Evolutionary conservation across 2,329 filamentous ascomycete species (phyloP).

Genomic region (Chrysoporthe cubensis): DNA sequence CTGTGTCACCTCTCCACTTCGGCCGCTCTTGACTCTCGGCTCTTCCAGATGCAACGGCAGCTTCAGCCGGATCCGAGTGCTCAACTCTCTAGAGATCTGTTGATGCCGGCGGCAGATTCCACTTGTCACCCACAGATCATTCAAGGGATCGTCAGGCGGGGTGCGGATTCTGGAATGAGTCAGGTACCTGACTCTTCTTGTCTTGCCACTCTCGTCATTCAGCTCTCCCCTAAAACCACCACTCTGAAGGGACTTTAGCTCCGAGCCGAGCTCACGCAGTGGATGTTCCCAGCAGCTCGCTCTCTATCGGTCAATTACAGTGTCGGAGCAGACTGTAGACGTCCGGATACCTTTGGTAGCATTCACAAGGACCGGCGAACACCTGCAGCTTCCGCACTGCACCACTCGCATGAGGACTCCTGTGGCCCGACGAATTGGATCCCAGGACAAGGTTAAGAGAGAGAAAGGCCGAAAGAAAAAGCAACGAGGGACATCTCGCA

Average conservation of each 20-base stretch:
- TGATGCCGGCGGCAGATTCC: neutral
- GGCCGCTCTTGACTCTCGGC: neutral
- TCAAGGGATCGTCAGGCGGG: neutral
- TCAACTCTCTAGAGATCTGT: neutral
- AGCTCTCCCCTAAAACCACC: neutral
- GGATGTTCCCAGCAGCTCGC: neutral
- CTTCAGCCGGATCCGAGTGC: no score
- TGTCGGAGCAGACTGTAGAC: no score
- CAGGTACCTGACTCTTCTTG: neutral
- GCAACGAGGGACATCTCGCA: neutral
- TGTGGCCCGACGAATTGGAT: neutral
- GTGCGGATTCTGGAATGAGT: neutral
- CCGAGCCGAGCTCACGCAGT: neutral
- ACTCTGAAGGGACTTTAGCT: neutral
- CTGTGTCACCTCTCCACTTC: neutral
- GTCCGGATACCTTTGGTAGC: no score
- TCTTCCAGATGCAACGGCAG: no score
- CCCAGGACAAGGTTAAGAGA: neutral
- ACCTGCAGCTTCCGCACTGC: neutral
- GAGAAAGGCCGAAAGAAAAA: neutral
- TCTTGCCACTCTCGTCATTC: conserved; percentile 1
- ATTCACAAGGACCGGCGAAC: neutral
- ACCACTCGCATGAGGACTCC: neutral
- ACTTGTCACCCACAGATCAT: neutral
- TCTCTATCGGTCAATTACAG: no score